Conservation (phyloP, 768 basidiomycete species). For the Clitopilus passeckerianus region DNA sequence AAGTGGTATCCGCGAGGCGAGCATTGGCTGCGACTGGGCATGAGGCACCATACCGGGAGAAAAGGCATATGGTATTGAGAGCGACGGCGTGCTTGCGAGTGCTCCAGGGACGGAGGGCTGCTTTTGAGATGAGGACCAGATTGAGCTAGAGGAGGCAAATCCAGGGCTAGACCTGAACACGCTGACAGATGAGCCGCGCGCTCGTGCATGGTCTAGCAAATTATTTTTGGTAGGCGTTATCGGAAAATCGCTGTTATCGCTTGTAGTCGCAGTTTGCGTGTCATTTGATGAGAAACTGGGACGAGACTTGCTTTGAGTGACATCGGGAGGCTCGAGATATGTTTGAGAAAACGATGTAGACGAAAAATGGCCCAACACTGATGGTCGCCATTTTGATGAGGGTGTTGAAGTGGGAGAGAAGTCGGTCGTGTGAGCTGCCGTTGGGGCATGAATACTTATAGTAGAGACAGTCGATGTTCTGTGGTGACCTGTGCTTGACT, state of each 20-base stretch:
- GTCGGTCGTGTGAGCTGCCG: not conserved
- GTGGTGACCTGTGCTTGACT: not conserved
- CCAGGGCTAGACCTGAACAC: conserved; percentile 23
- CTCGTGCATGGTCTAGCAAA: conserved; percentile 35
- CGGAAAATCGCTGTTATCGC: conserved; percentile 36
- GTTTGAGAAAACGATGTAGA: conserved; percentile 40
- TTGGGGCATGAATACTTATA: not conserved
- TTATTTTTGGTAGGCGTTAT: conserved; percentile 34
- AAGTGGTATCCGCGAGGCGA: conserved; percentile 22
- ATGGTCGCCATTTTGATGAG: conserved; percentile 56
- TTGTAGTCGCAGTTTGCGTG: conserved; percentile 48
- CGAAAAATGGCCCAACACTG: conserved; percentile 60
- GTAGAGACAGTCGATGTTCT: not conserved
- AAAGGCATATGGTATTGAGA: conserved; percentile 11
- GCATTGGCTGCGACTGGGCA: conserved; percentile 6
- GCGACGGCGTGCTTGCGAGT: conserved; percentile 5
- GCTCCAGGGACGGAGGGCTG: conserved; percentile 10
- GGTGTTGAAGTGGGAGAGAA: not conserved
- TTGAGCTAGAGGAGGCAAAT: conserved; percentile 22
- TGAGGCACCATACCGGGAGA: conserved; percentile 3
- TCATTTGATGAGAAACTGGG: conserved; percentile 60
- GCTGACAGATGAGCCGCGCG: conserved; percentile 26
- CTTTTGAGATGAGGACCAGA: conserved; percentile 18
- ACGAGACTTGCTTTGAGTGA: conserved; percentile 37
- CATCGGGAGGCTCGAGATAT: conserved; percentile 36